These are phyloP conservation scores for Piper betle DNA, from an alignment of 164 flowering plant species.

Conservation along the genomic window DNA sequence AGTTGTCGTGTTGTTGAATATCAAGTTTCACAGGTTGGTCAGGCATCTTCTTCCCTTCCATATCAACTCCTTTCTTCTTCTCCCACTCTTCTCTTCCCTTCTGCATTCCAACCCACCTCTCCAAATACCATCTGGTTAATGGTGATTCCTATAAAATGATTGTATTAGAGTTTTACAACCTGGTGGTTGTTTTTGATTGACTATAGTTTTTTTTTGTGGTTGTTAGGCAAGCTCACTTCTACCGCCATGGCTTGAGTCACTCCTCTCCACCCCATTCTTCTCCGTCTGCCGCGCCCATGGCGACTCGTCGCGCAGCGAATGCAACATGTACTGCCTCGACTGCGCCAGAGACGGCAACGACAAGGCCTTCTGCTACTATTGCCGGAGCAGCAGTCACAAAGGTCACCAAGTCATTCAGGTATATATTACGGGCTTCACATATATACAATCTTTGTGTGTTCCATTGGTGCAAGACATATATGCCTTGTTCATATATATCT, in stretches of 20 bases:
- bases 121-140: not conserved
- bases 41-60: conserved; percentile 10
- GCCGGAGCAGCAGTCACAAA: conserved; percentile 61
- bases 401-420: conserved; percentile 90
- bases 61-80: conserved; percentile 1
- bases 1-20: conserved; percentile 45
- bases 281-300: conserved; percentile 53
- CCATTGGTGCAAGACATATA: too few species aligned
- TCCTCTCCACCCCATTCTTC: conserved; percentile 60
- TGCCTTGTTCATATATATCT: too few species aligned
- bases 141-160: too few species aligned
- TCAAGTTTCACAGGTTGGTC: conserved; percentile 40
- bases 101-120: not conserved
- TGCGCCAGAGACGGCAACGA: conserved; percentile 22
- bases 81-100: conserved; percentile 1
- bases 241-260: conserved; percentile 76
- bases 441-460: too few species aligned
- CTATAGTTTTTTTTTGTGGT: too few species aligned
- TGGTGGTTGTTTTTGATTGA: too few species aligned
- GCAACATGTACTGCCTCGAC: conserved; percentile 84
- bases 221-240: conserved; percentile 23
- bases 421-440: too few species aligned
- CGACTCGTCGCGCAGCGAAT: conserved; percentile 65
- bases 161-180: too few species aligned
- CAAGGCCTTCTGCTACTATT: conserved; percentile 74